A percentile compares a stretch with the other conserved stretches of the same genome.
Conservation (phyloP, 139 green algal genomes). For the Nannochloris sp. region DNA sequence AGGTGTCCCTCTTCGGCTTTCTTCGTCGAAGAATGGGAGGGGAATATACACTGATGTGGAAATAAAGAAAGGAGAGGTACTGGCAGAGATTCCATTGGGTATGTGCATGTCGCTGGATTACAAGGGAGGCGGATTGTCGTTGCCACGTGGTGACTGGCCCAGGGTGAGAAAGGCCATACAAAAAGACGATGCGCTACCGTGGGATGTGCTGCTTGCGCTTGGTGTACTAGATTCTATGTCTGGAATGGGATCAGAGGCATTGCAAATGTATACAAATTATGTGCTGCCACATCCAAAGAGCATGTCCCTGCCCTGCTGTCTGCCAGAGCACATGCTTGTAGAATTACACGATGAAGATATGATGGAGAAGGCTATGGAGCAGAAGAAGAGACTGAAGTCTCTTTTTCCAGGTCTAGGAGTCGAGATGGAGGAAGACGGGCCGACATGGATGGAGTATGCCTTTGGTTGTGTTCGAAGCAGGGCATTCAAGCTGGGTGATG, state of each 20-base stretch:
- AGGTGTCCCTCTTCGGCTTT: no score
- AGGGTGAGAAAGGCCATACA: conserved; percentile 9
- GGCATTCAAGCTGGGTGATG: conserved; percentile 24
- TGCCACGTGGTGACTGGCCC: conserved; percentile 21
- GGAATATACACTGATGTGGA: background rate
- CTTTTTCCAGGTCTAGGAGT: conserved; percentile 36
- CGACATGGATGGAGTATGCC: conserved; percentile 39
- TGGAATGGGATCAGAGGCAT: conserved; percentile 34
- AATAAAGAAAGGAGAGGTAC: conserved; percentile 8
- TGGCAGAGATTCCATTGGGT: conserved; percentile 28
- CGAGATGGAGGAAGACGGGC: conserved; percentile 17
- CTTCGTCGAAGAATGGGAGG: no score
- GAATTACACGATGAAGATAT: conserved; percentile 48
- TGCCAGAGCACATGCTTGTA: conserved; percentile 28
- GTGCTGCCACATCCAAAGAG: conserved; percentile 41
- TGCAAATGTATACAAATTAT: conserved; percentile 28
- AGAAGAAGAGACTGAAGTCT: conserved; percentile 32
- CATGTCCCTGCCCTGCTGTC: conserved; percentile 47
- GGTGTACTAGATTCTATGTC: conserved; percentile 48
- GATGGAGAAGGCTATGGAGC: conserved; percentile 22
- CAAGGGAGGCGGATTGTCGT: conserved; percentile 11
- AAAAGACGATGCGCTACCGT: conserved; percentile 33
- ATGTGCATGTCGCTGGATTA: conserved; percentile 44
- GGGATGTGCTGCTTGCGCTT: conserved; percentile 54
- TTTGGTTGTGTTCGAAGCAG: conserved; percentile 48